These are phyloP conservation scores for Euphrasia confusa DNA, from an alignment of 257 asterid genomes.

Conservation along the genomic window DNA sequence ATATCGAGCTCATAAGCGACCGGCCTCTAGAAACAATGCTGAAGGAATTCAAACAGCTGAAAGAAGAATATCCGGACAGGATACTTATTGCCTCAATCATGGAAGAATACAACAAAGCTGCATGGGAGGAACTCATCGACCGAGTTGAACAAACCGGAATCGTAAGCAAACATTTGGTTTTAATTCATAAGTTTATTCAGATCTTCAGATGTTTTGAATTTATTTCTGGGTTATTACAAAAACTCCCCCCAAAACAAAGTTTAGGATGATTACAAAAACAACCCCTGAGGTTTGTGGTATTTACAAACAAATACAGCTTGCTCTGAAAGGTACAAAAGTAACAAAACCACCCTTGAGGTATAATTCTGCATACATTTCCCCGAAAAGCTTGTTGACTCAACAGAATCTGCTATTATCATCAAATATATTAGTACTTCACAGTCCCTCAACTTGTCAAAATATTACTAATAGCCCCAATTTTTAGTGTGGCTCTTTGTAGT, in stretches of 20 bases:
- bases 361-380: not conserved
- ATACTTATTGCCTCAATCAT: conserved; percentile 94
- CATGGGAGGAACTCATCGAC: conserved; percentile 90
- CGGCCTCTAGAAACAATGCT: conserved; percentile 90
- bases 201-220: conserved; percentile 6
- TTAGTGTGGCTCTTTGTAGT: not conserved
- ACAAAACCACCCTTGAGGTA: not conserved
- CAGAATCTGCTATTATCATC: not conserved
- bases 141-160: conserved; percentile 86
- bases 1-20: conserved; percentile 91
- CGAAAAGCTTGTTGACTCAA: not conserved
- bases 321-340: not conserved
- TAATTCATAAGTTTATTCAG: conserved; percentile 6
- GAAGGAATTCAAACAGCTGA: conserved; percentile 73
- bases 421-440: not conserved
- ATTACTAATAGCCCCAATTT: not conserved
- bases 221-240: not conserved
- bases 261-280: not conserved
- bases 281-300: not conserved
- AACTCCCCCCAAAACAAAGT: not conserved
- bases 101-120: conserved; percentile 90
- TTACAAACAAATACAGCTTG: not conserved
- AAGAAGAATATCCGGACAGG: conserved; percentile 85
- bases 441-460: not conserved
- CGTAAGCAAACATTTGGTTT: conserved; percentile 45